phyloP scores from a whole-genome alignment of 345 rosid genomes.

The Kernera saxatilis region DNA sequence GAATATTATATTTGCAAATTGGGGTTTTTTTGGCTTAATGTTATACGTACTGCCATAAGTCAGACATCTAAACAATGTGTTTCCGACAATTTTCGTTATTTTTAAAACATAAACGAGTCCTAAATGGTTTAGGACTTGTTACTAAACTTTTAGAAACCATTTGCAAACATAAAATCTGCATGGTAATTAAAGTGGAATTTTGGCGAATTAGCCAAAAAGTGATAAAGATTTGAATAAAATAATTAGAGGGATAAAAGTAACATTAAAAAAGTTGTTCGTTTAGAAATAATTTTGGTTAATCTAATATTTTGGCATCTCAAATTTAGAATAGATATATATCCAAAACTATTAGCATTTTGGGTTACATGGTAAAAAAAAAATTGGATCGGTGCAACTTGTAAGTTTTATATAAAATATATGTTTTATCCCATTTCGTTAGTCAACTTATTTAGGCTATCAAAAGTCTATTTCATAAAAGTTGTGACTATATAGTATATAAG shows the following conservation, averaged over 20 bases:
- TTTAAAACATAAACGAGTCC: background rate
- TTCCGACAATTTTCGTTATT: background rate
- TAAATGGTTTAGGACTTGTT: background rate
- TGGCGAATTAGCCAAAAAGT: background rate
- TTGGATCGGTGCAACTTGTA: background rate
- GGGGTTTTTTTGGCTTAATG: background rate
- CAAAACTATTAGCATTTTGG: background rate
- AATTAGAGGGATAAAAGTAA: background rate
- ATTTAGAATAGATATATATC: background rate
- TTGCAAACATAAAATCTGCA: background rate
- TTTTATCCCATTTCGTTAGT: background rate
- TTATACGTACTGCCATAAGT: slow-evolving; percentile 10
- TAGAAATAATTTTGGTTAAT: background rate
- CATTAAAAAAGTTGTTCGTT: background rate
- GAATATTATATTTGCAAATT: slow-evolving; percentile 1
- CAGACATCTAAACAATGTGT: slow-evolving; percentile 9
- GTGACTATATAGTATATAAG: background rate
- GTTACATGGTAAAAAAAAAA: background rate
- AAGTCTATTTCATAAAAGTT: background rate
- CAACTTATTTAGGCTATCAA: slow-evolving; percentile 21
- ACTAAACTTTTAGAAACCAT: background rate
- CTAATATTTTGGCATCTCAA: background rate
- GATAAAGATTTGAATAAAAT: background rate
- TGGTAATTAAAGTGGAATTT: background rate
- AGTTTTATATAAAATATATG: background rate